Evolutionary conservation across 176 grass and related monocot species (phyloP).

Genomic region (Chrysopogon serrulatus): DNA sequence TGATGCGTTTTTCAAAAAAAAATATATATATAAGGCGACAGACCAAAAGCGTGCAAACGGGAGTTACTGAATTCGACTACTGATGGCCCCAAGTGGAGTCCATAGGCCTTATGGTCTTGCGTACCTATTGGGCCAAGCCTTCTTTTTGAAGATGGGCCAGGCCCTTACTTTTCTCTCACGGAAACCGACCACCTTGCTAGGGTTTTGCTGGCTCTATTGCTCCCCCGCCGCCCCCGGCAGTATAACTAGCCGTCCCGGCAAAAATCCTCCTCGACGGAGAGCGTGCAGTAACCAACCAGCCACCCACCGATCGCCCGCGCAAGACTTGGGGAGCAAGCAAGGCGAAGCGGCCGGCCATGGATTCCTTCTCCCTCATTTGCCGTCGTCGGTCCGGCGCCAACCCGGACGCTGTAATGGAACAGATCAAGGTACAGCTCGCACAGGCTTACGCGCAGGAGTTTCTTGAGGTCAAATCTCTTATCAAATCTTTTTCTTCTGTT

Average conservation of each 20-base stretch:
- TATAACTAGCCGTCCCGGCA: neutral
- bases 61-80: too few relatives aligned
- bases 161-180: neutral
- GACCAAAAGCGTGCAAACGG: too few relatives aligned
- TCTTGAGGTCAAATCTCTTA: conserved; percentile 47
- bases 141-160: neutral
- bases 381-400: conserved; percentile 38
- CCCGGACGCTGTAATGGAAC: conserved; percentile 68
- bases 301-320: neutral
- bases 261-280: neutral
- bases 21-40: too few relatives aligned
- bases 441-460: conserved; percentile 87
- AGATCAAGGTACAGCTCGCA: conserved; percentile 82
- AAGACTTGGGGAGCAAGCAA: conserved; percentile 30
- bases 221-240: neutral
- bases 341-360: conserved; percentile 35
- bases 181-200: neutral
- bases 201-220: neutral
- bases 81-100: too few relatives aligned
- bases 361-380: conserved; percentile 72
- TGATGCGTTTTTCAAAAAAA: too few relatives aligned
- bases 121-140: neutral
- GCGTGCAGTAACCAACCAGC: neutral
- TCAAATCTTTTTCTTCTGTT: neutral
- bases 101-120: neutral